Base-by-base conservation (phyloP, 148 eudicot species). In the Spergularia marina region DNA sequence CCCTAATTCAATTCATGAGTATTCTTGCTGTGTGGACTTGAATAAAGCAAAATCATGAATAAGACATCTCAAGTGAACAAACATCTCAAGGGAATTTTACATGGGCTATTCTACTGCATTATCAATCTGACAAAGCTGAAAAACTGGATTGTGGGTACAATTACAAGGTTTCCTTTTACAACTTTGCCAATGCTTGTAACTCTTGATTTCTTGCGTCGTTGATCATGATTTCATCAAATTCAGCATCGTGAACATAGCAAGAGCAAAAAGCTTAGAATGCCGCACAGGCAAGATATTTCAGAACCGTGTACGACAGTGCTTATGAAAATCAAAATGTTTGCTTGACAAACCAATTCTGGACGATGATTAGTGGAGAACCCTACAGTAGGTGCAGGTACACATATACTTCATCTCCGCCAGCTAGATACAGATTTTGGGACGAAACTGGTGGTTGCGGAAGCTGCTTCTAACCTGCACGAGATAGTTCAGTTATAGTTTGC, bases 361-460 rank as follows among this genome's bases (percentile, higher is more conserved):
- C 15, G 30, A 67, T 30, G 12, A 47, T n/a, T n/a, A 49, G 30
- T 65, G 69, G 36, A 30, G 36, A 30, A 2, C 2, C 1, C 36
- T 30, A 30, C 2, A 30, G 36, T 30, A 30, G 36, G 36, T 30
- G 36, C 36, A 30, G 36, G 36, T 30, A 30, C 2, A 30, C 36
- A 49, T 51, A 49, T 51, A 34, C 72, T 68, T 78, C 86, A 65
- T 68, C 74, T 58, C 57, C 86, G 73, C 88, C 88, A 83, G 76
- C 78, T 76, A 10, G 85, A 69, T 64, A 84, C 78, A 40, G 89
- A 86, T 78, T 84, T 86, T 52, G 85, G 79, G 68, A 82, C 77
- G 44, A 82, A 62, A 55, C 79, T 77, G 70, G 78, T 61, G 40
- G 75, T 63, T 5, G 74, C 68, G 15, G 84, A 76, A 73, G 85